These are phyloP conservation scores for Zygosaccharomyces pseudobailii DNA, from an alignment of 1,139 yeast genomes.

Conservation along the genomic window DNA sequence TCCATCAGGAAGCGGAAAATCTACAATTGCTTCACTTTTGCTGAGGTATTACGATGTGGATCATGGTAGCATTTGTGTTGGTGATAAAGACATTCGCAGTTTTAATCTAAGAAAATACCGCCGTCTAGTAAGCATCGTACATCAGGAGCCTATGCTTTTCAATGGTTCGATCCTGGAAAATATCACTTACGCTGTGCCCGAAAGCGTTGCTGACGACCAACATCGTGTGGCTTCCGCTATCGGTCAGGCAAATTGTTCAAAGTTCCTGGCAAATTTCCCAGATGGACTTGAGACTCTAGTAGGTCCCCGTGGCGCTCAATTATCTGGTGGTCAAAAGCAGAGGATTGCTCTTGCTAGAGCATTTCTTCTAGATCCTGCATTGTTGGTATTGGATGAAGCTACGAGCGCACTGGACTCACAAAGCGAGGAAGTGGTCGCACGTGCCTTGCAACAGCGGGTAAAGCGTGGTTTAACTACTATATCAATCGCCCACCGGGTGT, in stretches of 20 bases:
- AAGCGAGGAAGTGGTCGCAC: conserved; percentile 63
- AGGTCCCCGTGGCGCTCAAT: conserved; percentile 83
- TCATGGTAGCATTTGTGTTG: conserved; percentile 60
- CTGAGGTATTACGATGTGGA: conserved; percentile 63
- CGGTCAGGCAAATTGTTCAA: conserved; percentile 61
- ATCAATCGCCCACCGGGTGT: conserved; percentile 87
- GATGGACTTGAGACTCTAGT: conserved; percentile 75
- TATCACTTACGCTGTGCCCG: conserved; percentile 61
- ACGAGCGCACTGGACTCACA: conserved; percentile 76
- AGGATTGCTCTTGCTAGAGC: conserved; percentile 87
- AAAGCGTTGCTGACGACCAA: conserved; percentile 44
- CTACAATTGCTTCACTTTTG: conserved; percentile 72
- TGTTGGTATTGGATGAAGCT: conserved; percentile 71
- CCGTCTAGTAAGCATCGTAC: conserved; percentile 74
- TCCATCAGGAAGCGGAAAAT: conserved; percentile 88
- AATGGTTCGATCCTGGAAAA: conserved; percentile 78
- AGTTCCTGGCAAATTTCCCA: conserved; percentile 69
- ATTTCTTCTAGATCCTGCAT: conserved; percentile 57
- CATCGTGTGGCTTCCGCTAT: conserved; percentile 26
- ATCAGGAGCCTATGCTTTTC: conserved; percentile 81
- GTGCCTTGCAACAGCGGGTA: conserved; percentile 58
- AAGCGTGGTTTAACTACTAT: conserved; percentile 74
- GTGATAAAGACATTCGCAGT: conserved; percentile 58
- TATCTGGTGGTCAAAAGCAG: conserved; percentile 86
- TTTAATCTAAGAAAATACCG: conserved; percentile 70